Percentiles rank a stretch among this genome's conserved stretches.
Evolutionary conservation across 371 early-diverging fungal species (phyloP).

Genomic region (Haplosporangium sp.): DNA sequence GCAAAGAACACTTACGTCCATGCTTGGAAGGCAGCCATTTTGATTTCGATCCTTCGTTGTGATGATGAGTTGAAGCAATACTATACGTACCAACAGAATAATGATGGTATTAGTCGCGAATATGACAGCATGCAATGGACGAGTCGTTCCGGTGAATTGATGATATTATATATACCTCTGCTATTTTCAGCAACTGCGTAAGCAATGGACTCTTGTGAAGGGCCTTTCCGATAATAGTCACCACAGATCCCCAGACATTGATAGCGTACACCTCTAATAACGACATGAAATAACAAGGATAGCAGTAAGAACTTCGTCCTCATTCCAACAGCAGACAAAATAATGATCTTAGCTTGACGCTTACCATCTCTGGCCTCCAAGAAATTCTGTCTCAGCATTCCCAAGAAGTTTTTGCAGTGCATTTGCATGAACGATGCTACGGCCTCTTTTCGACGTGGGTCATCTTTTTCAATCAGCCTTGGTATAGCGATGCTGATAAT

Average conservation of each 20-base stretch:
- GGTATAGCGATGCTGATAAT: slow-evolving; percentile 21
- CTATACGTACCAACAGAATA: slow-evolving; percentile 1
- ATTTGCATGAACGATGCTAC: slow-evolving; percentile 29
- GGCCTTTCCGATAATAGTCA: slow-evolving; percentile 24
- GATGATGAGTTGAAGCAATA: slow-evolving; percentile 29
- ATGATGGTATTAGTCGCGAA: too few species aligned
- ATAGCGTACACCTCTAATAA: slow-evolving; percentile 39
- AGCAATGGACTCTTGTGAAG: slow-evolving; percentile 29
- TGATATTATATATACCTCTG: slow-evolving; percentile 19
- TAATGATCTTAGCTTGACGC: neutral
- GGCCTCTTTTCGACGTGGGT: slow-evolving; percentile 10
- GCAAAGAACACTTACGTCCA: slow-evolving; percentile 36
- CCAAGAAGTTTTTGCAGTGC: slow-evolving; percentile 17
- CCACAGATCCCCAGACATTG: slow-evolving; percentile 42
- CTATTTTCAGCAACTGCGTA: slow-evolving; percentile 40
- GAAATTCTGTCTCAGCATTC: slow-evolving; percentile 11
- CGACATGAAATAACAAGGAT: neutral
- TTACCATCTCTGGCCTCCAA: slow-evolving; percentile 30
- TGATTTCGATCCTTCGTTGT: slow-evolving; percentile 21
- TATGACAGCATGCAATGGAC: neutral
- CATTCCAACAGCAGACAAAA: neutral
- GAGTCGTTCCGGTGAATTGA: neutral
- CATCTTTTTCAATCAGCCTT: slow-evolving; percentile 33
- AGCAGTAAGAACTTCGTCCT: neutral
- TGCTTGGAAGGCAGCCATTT: slow-evolving; percentile 40